A percentile compares a stretch with the other conserved stretches of the same genome.
Conservation (phyloP, 139 green algal species). For the Auxenochlorella protothecoides region DNA sequence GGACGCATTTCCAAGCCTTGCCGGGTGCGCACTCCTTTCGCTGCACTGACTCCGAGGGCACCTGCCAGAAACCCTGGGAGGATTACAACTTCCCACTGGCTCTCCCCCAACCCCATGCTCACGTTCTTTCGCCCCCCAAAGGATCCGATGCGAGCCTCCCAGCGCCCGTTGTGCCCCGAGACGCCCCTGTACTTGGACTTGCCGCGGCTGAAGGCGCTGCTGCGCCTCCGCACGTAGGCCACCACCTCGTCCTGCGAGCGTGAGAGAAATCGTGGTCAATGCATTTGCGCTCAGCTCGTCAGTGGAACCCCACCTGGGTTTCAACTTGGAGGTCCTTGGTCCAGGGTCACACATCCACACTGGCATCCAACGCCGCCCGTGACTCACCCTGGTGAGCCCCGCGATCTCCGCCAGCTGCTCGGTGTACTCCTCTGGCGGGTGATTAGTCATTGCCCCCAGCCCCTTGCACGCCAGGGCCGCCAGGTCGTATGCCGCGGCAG, state of each 20-base stretch:
- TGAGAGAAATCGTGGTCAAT: not conserved
- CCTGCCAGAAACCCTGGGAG: not conserved
- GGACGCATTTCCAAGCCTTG: not conserved
- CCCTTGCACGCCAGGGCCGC: constrained; percentile 52
- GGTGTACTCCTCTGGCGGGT: constrained; percentile 19
- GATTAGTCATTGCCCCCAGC: constrained; percentile 38
- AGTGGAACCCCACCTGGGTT: too few species aligned
- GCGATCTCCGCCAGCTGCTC: constrained; percentile 25
- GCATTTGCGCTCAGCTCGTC: too few species aligned
- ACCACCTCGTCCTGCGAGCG: constrained; percentile 41
- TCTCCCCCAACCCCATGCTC: not conserved
- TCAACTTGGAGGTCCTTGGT: too few species aligned
- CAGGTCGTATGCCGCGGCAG: constrained; percentile 47
- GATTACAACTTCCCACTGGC: not conserved
- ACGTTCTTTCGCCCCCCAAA: constrained; percentile 58
- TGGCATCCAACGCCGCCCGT: not conserved
- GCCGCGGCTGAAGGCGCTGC: constrained; percentile 45
- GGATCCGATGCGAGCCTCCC: constrained; percentile 57
- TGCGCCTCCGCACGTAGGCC: constrained; percentile 37
- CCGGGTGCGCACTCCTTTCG: too few species aligned
- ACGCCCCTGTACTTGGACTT: constrained; percentile 48
- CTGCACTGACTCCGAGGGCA: too few species aligned
- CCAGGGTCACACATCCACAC: too few species aligned
- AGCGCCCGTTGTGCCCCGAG: constrained; percentile 42
- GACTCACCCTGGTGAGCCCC: constrained; percentile 12